phyloP scores from a whole-genome alignment of 805 yeast genomes.

The Kodamaea kakaduensis region DNA sequence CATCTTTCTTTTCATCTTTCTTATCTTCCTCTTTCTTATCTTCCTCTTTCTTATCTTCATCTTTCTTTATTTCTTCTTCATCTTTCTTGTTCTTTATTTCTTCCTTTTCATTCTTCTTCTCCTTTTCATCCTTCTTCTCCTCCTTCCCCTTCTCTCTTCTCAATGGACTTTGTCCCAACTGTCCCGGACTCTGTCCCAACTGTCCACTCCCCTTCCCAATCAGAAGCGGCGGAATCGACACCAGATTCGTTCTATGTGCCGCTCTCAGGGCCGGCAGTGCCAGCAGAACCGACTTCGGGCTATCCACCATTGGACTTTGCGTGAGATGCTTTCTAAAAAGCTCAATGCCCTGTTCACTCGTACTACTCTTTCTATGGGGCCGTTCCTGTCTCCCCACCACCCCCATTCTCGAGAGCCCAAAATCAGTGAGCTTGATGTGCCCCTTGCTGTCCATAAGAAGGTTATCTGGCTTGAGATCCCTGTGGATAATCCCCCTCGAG shows the following conservation, averaged over 20 bases:
- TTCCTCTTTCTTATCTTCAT: not conserved
- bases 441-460: slow-evolving; percentile 81
- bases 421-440: slow-evolving; percentile 89
- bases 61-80: not conserved
- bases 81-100: not conserved
- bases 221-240: slow-evolving; percentile 3
- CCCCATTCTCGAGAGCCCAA: slow-evolving; percentile 90
- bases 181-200: too few relatives aligned
- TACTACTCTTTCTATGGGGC: slow-evolving; percentile 38
- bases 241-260: not conserved
- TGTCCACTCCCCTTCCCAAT: too few relatives aligned
- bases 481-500: slow-evolving; percentile 82
- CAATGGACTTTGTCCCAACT: slow-evolving; percentile 1
- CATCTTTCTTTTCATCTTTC: not conserved
- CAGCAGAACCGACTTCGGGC: slow-evolving; percentile 12
- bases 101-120: not conserved
- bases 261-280: too few relatives aligned
- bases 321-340: slow-evolving; percentile 28
- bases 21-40: not conserved
- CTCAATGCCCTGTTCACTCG: slow-evolving; percentile 41
- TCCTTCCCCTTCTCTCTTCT: not conserved
- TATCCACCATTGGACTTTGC: slow-evolving; percentile 24
- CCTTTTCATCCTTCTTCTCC: not conserved
- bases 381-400: slow-evolving; percentile 68
- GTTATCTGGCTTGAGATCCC: slow-evolving; percentile 95